Evolutionary conservation across 441 rosid species (phyloP), one percentile per base, ranked within the genome.

Genomic region (Manihot esculenta): DNA sequence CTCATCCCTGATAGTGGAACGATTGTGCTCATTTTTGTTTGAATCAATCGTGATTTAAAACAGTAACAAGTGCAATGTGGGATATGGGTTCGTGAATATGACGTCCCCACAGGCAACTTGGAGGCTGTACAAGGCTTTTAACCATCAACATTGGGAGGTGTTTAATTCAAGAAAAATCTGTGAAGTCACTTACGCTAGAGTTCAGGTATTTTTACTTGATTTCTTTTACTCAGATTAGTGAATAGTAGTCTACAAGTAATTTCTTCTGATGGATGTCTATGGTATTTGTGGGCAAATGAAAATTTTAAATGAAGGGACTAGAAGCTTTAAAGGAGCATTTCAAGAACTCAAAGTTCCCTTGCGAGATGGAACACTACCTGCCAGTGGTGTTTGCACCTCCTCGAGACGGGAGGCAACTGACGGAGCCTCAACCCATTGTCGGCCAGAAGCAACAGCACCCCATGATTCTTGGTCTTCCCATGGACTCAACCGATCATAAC

Each of bases 1-100:
- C 30, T 30, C 13, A 23, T 13, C 2, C 27, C 41, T 35, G 7
- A 35, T 35, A 7, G 41, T 35, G 41, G 41, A 35, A 35, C 41
- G 41, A 35, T 4, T 35, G 41, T 35, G 41, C 61, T 20, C 38
- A 42, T 30, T 3, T 59, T 30, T 47, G 33, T n/a, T 27, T 21
- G 1, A 0, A 27, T 55, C 45, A 50, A 20, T 23, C 62, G 41
- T 59, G 49, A 62, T 53, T 9, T 47, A 10, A 55, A 61, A 69
- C 82, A 94, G 97, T 80, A 94, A 94, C 87, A 94, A 90, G 75
- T 94, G 99, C 82, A 94, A 94, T 76, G 99, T 92, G 72, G 99
- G 99, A 54, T 94, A 94, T 80, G 99, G 99, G 66, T 94, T 94
- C 73, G 99, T 92, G 81, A 94, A 94, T 86, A 94, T 92, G 97